Conservation (phyloP, 2,329 filamentous ascomycete genomes). For the Pseudocercospora fijiensis region DNA sequence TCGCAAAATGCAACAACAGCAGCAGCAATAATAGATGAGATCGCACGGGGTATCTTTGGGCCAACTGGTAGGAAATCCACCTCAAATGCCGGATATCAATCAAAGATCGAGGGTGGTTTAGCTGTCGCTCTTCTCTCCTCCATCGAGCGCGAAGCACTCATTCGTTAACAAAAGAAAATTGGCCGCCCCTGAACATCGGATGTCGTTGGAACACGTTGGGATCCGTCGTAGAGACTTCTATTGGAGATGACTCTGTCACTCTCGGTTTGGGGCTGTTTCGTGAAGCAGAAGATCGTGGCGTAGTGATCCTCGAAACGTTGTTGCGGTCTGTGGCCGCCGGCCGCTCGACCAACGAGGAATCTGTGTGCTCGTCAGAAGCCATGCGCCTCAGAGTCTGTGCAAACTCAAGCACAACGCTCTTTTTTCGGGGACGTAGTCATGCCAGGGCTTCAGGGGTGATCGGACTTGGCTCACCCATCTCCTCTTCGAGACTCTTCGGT, state of each 20-base stretch:
- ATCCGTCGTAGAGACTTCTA: slow-evolving; percentile 4
- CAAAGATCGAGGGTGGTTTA: not conserved
- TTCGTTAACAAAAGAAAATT: slow-evolving; percentile 6
- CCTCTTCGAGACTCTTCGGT: slow-evolving; percentile 15
- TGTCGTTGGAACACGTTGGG: slow-evolving; percentile 5
- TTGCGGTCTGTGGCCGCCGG: not conserved
- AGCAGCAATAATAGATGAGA: not conserved
- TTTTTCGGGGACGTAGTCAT: not conserved
- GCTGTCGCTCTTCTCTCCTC: not conserved
- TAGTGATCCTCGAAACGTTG: not conserved
- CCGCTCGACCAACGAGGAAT: not conserved
- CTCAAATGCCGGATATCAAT: slow-evolving; percentile 1
- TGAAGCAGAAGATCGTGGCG: not conserved
- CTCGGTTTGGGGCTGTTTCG: not conserved
- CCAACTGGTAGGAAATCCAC: not conserved
- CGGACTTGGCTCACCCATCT: slow-evolving; percentile 18
- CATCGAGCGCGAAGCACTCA: not conserved
- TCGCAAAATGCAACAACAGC: not conserved
- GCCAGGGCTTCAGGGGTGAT: slow-evolving; percentile 4
- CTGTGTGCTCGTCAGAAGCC: slow-evolving; percentile 9
- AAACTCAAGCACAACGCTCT: not conserved
- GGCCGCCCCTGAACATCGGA: not conserved
- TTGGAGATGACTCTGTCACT: not conserved
- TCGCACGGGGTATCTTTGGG: slow-evolving; percentile 8
- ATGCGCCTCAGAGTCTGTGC: slow-evolving; percentile 6